Base-by-base conservation (phyloP, 768 basidiomycete genomes). In the Leccinum arenicola region DNA sequence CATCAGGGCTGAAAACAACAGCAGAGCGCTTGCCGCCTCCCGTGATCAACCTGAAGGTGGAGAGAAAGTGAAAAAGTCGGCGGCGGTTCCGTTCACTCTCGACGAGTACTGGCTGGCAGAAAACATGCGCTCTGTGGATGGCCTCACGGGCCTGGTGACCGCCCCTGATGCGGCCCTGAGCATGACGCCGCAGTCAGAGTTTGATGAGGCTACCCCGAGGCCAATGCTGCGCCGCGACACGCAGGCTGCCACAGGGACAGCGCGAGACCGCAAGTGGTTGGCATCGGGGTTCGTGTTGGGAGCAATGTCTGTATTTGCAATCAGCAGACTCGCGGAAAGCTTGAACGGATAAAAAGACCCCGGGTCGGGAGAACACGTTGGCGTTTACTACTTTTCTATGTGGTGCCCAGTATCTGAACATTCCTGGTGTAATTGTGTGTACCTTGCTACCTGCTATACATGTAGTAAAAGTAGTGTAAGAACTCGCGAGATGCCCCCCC, bases 121-220 rank as follows among this genome's bases (percentile, higher is more conserved):
- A 47, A 89, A 88, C 66, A 19, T 65, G 48, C 71, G 64, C n/a
- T 86, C 84, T 56, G 67, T 88, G 54, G 85, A 88, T 59, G 86
- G 86, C 3, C 75, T 89, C 2, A 80, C 84, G 1, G 86, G 79
- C 0, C 61, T 87, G 52, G 49, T 61, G 11, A 67, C 66, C 3
- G 71, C 64, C 2, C 71, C 71, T 15, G 68, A 65, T 3, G 61
- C 64, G 10, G 40, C 66, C 6, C 57, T 62, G 7, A 36, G 19
- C 14, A 33, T 53, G 52, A 17, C 53, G 0, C 66, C 63, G 1
- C 59, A 51, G 50, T 62, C 36, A 33, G 35, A 58, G 23, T 73
- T 72, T 21, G 52, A 73, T 52, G 58, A 50, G 8, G 50, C 63
- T 3, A 31, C 35, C 3, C 55, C 59, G 1, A 56, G 64, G 25